Evolutionary conservation across 2,329 filamentous ascomycete genomes (phyloP).

Genomic region (Penicillium corylophilum): DNA sequence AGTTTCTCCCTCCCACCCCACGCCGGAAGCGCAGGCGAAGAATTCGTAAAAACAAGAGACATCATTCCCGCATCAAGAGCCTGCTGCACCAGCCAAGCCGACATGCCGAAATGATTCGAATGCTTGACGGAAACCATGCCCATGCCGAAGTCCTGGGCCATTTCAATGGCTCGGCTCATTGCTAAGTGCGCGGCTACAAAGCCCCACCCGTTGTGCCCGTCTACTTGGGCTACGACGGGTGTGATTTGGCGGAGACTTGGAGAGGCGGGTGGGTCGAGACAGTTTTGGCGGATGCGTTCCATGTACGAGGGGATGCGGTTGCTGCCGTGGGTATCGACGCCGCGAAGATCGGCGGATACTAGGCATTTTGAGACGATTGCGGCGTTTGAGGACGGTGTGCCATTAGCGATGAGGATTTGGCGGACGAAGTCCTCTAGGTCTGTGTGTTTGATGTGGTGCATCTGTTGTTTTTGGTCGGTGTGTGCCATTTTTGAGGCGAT

Average conservation of each 20-base stretch:
- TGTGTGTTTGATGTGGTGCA: slow-evolving; percentile 19
- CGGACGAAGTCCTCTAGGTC: slow-evolving; percentile 27
- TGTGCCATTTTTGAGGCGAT: slow-evolving; percentile 14
- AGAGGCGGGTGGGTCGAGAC: slow-evolving; percentile 60
- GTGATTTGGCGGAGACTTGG: slow-evolving; percentile 64
- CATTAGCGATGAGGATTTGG: slow-evolving; percentile 43
- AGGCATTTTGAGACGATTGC: slow-evolving; percentile 65
- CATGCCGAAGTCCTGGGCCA: slow-evolving; percentile 65
- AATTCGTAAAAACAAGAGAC: slow-evolving; percentile 70
- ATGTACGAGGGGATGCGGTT: slow-evolving; percentile 78
- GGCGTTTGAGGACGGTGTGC: slow-evolving; percentile 60
- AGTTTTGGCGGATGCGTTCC: slow-evolving; percentile 67
- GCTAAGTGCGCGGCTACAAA: slow-evolving; percentile 67
- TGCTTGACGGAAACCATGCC: slow-evolving; percentile 74
- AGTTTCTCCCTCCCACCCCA: slow-evolving; percentile 69
- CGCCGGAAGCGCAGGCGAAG: slow-evolving; percentile 68
- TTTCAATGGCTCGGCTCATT: slow-evolving; percentile 66
- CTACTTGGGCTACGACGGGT: slow-evolving; percentile 67
- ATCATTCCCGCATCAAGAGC: slow-evolving; percentile 71
- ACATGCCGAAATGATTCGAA: slow-evolving; percentile 83
- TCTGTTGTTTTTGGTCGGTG: slow-evolving; percentile 5
- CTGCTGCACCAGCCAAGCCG: slow-evolving; percentile 75
- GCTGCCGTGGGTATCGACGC: slow-evolving; percentile 76
- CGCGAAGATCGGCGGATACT: slow-evolving; percentile 71
- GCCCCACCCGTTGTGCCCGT: slow-evolving; percentile 71